These are phyloP conservation scores for Paxillus involutus DNA, from an alignment of 768 basidiomycete genomes.

Conservation along the genomic window DNA sequence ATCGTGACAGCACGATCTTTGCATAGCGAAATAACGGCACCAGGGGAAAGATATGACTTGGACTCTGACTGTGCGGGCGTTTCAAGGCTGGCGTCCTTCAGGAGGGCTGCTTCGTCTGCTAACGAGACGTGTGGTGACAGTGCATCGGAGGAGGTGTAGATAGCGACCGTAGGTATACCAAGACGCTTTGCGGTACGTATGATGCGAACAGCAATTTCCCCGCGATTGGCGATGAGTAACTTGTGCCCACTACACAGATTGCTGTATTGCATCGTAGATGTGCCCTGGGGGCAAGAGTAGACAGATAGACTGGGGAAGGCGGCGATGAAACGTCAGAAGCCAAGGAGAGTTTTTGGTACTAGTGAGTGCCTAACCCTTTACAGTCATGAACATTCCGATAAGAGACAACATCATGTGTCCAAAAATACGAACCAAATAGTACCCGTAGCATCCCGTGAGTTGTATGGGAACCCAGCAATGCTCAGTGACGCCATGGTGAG, in stretches of 20 bases:
- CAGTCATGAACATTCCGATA: not conserved
- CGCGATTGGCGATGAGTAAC: conserved; percentile 68
- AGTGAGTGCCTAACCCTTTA: not conserved
- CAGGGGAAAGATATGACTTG: conserved; percentile 40
- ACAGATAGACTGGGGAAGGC: not conserved
- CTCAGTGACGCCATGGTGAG: too few relatives aligned
- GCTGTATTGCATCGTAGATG: conserved; percentile 9
- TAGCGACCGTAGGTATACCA: conserved; percentile 51
- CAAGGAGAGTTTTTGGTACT: not conserved
- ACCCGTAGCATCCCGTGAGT: too few relatives aligned
- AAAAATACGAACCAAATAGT: not conserved
- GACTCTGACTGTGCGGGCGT: conserved; percentile 36
- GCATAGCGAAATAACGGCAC: conserved; percentile 44
- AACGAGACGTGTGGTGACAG: conserved; percentile 56
- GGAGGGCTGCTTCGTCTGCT: conserved; percentile 49
- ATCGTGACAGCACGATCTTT: conserved; percentile 43
- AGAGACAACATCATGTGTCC: not conserved
- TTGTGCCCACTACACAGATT: conserved; percentile 37
- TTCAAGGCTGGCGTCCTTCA: conserved; percentile 19
- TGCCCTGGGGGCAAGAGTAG: not conserved
- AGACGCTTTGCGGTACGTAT: conserved; percentile 54
- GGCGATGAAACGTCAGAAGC: not conserved
- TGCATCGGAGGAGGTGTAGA: conserved; percentile 61
- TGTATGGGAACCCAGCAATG: too few relatives aligned
- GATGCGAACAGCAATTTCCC: conserved; percentile 69